Evolutionary conservation across 2,329 filamentous ascomycete genomes (phyloP), one percentile per base, ranked within the genome.

Genomic region (Venturia effusa): DNA sequence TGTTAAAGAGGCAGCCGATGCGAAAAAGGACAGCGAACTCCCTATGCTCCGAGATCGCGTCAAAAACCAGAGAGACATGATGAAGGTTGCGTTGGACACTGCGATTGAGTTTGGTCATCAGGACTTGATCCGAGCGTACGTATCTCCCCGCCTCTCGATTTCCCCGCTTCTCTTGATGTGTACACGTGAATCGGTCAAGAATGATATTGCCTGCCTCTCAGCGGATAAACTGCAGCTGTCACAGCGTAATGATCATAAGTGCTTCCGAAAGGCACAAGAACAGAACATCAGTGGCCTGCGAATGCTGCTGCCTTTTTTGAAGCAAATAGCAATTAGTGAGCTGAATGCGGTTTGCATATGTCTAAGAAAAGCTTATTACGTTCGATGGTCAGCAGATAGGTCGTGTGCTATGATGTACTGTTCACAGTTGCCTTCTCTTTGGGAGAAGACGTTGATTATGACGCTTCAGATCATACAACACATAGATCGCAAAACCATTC

Each of bases 1-100:
- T 30, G 77, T 86, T 66, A 79, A 81, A 66, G 76, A 81, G 66
- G 84, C 84, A 13, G 83, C 84, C 68, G 81, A 83, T 65, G 78
- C 83, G 71, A 81, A 83, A 69, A 77, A 81, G 68, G 77, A 76
- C 66, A 75, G 78, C 61, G 82, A 84, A 70, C 76, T 84, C 19
- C 77, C 80, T 13, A 72, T 80, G 59, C 75, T 86, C 24, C 83
- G 81, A 69, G 80, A 80, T 67, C 77, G 83, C 64, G 84, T 86
- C 40, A 76, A 80, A 61, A 78, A 81, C 67, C 82, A 85, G 70
- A 81, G 84, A 62, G 79, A 82, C 66, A 75, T 83, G 67, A 78
- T 86, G 70, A 79, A 86, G 67, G 75, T 78, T 65, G 81, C 78
- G 37, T 72, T 81, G 67, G 75, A 75, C 65, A 70, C 78, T 61